Percentiles rank a stretch among this genome's conserved stretches.
Conservation (phyloP, 1,139 yeast genomes). For the Kluyveromyces marxianus region DNA sequence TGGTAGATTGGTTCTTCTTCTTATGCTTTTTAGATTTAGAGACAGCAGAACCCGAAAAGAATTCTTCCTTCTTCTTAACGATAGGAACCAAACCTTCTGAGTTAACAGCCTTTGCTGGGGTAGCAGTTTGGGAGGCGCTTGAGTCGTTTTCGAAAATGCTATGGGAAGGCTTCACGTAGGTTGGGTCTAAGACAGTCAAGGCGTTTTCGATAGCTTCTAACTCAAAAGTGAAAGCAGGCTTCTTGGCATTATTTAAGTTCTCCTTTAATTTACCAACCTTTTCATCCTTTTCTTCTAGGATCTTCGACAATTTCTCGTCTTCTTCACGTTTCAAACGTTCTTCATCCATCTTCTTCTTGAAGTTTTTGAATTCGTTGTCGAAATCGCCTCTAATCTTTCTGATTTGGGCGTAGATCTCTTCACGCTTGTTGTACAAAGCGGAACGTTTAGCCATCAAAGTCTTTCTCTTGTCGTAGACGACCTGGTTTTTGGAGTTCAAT, state of each 20-base stretch:
- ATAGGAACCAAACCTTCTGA: constrained; percentile 61
- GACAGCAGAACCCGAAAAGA: constrained; percentile 38
- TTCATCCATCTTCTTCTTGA: constrained; percentile 59
- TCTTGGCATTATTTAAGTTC: constrained; percentile 58
- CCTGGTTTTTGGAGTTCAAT: constrained; percentile 56
- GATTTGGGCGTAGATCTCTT: constrained; percentile 55
- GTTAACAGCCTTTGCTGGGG: constrained; percentile 39
- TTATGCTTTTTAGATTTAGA: constrained; percentile 47
- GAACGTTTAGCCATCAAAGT: constrained; percentile 58
- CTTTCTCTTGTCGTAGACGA: constrained; percentile 60
- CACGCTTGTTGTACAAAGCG: constrained; percentile 61
- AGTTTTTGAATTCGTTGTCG: constrained; percentile 64
- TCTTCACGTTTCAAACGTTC: constrained; percentile 67
- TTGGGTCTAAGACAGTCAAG: constrained; percentile 69
- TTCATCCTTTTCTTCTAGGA: constrained; percentile 53
- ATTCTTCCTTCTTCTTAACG: constrained; percentile 55
- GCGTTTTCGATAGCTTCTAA: constrained; percentile 66
- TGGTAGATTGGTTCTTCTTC: constrained; percentile 41
- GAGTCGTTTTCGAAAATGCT: constrained; percentile 27
- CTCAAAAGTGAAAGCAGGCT: constrained; percentile 79
- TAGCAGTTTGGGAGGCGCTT: constrained; percentile 25
- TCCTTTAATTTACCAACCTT: constrained; percentile 60
- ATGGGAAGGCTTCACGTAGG: constrained; percentile 53
- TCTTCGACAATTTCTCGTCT: constrained; percentile 50
- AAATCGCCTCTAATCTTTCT: constrained; percentile 60